Conservation (phyloP, 495 filamentous ascomycete genomes). For the Bombardia bombarda region DNA sequence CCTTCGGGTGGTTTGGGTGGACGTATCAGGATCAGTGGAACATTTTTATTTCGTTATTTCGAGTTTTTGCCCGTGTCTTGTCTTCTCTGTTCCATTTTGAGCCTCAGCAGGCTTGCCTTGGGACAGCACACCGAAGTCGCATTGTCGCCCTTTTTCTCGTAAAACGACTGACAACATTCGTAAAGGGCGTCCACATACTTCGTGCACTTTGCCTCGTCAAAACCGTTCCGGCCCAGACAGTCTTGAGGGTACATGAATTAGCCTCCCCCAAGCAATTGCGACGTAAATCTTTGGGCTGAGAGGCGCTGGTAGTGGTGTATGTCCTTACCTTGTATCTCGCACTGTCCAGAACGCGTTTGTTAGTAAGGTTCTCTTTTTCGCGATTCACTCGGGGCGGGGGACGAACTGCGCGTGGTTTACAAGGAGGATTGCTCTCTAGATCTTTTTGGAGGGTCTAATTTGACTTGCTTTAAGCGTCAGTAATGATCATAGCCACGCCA, state of each 20-base stretch:
- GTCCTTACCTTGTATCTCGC: slow-evolving; percentile 81
- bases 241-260: slow-evolving; percentile 35
- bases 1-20: slow-evolving; percentile 34
- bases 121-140: slow-evolving; percentile 79
- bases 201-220: slow-evolving; percentile 78
- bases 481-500: no score
- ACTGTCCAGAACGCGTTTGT: slow-evolving; percentile 35
- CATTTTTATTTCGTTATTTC: slow-evolving; percentile 21
- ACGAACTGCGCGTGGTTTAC: slow-evolving; percentile 81
- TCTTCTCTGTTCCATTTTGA: slow-evolving; percentile 82
- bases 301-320: no score
- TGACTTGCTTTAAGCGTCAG: no score
- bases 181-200: slow-evolving; percentile 83
- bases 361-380: no score
- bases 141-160: slow-evolving; percentile 67
- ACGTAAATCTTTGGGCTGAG: no score
- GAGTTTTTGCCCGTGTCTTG: no score
- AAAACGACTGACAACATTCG: slow-evolving; percentile 88
- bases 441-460: slow-evolving; percentile 49
- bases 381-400: not conserved
- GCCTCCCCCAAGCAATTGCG: no score
- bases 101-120: slow-evolving; percentile 63
- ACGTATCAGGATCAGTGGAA: slow-evolving; percentile 39
- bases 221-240: slow-evolving; percentile 79
- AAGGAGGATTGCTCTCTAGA: slow-evolving; percentile 67